Evolutionary conservation across 169 alveolate genomes (phyloP).

Genomic region (Perkinsus marinus): DNA sequence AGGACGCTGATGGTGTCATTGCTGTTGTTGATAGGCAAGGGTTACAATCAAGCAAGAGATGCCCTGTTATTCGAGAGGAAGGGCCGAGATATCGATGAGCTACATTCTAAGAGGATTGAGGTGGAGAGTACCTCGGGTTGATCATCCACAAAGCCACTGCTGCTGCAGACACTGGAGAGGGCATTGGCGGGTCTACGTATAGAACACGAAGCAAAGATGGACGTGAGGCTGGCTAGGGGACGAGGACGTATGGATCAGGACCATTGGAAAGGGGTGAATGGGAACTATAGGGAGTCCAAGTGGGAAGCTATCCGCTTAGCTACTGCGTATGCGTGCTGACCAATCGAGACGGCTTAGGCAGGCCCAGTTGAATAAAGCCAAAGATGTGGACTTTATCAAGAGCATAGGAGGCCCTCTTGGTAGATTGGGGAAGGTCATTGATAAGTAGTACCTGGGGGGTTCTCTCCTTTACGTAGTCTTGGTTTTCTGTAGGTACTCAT

Average conservation of each 20-base stretch:
- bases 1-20: background rate
- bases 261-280: background rate
- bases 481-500: background rate
- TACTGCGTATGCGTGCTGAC: background rate
- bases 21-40: background rate
- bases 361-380: background rate
- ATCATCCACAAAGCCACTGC: background rate
- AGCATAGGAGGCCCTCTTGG: background rate
- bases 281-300: background rate
- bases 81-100: background rate
- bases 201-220: background rate
- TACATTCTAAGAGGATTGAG: background rate
- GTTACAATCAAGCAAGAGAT: background rate
- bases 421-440: background rate
- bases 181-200: background rate
- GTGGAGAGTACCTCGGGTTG: background rate
- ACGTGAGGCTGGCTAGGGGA: background rate
- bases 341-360: background rate
- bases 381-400: background rate
- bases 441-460: background rate
- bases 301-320: background rate
- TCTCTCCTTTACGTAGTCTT: background rate
- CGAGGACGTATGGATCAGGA: background rate
- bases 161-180: background rate
- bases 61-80: background rate